A percentile compares a stretch with the other conserved stretches of the same genome.
These are phyloP conservation scores for Arthrobotrys conoides DNA, from an alignment of 2,329 filamentous ascomycete genomes.

Conservation along the genomic window DNA sequence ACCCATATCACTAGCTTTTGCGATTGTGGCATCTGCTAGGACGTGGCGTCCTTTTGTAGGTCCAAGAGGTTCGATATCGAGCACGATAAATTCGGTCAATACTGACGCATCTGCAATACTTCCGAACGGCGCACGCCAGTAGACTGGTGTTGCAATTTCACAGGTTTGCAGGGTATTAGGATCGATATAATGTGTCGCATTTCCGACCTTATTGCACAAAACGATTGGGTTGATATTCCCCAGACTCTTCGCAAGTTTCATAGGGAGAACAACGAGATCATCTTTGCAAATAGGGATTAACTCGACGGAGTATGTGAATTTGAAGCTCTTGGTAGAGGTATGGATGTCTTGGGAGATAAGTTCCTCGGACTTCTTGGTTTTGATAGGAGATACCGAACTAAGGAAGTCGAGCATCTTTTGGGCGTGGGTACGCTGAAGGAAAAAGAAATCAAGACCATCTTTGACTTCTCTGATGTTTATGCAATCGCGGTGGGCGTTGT, in stretches of 20 bases:
- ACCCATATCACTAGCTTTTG: conserved; percentile 87
- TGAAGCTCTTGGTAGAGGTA: conserved; percentile 91
- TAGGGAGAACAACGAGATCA: conserved; percentile 91
- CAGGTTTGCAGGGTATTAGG: conserved; percentile 90
- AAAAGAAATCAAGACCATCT: conserved; percentile 97
- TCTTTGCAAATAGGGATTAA: conserved; percentile 97
- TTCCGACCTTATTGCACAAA: conserved; percentile 89
- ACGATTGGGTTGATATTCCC: conserved; percentile 85
- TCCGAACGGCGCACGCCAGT: conserved; percentile 91
- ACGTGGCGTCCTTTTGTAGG: conserved; percentile 83
- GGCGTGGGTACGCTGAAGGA: conserved; percentile 87
- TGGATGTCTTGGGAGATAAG: conserved; percentile 94
- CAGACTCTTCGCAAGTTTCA: conserved; percentile 86
- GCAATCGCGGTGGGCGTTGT: conserved; percentile 89
- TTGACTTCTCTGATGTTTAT: conserved; percentile 99
- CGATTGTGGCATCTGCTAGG: conserved; percentile 89
- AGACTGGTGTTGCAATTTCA: conserved; percentile 84
- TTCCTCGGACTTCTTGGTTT: conserved; percentile 87
- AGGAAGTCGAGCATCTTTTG: conserved; percentile 94
- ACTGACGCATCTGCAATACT: conserved; percentile 86
- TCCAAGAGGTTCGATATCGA: conserved; percentile 89
- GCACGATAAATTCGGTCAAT: conserved; percentile 90
- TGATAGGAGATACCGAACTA: conserved; percentile 82
- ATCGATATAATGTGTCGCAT: conserved; percentile 89
- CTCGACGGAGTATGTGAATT: conserved; percentile 91